Evolutionary conservation across 805 yeast species (phyloP).

Genomic region (Isabelozyma pseudorhagii): DNA sequence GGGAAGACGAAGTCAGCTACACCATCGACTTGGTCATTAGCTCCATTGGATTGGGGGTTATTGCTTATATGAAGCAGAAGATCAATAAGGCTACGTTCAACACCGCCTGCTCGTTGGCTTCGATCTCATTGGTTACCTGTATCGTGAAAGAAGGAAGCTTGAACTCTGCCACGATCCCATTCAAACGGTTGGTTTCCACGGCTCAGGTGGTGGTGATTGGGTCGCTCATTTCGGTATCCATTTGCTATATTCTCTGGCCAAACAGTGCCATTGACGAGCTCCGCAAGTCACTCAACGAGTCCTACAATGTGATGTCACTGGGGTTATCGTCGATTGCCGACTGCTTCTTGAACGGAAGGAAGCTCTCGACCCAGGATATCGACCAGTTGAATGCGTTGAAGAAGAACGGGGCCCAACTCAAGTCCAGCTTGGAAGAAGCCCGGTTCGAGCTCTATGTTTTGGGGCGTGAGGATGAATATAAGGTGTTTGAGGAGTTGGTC

Average conservation of each 20-base stretch:
- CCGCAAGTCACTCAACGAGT: slow-evolving; percentile 45
- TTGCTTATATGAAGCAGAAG: slow-evolving; percentile 68
- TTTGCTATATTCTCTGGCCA: slow-evolving; percentile 68
- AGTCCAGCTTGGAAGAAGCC: slow-evolving; percentile 51
- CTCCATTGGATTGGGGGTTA: slow-evolving; percentile 57
- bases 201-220: slow-evolving; percentile 61
- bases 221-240: slow-evolving; percentile 51
- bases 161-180: slow-evolving; percentile 56
- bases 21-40: slow-evolving; percentile 52
- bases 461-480: slow-evolving; percentile 58
- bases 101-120: slow-evolving; percentile 77
- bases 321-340: slow-evolving; percentile 44
- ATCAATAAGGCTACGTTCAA: slow-evolving; percentile 68
- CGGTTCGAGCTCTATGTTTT: slow-evolving; percentile 52
- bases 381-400: slow-evolving; percentile 37
- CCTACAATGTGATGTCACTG: slow-evolving; percentile 51
- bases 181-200: slow-evolving; percentile 50
- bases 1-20: slow-evolving; percentile 48
- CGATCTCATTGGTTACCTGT: slow-evolving; percentile 67
- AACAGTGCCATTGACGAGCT: slow-evolving; percentile 49
- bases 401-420: slow-evolving; percentile 35
- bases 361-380: slow-evolving; percentile 37
- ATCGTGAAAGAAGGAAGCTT: slow-evolving; percentile 71
- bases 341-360: slow-evolving; percentile 49
- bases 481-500: slow-evolving; percentile 43